Conservation (phyloP, 2,329 filamentous ascomycete genomes). For the Berkeleyomyces basicola region DNA sequence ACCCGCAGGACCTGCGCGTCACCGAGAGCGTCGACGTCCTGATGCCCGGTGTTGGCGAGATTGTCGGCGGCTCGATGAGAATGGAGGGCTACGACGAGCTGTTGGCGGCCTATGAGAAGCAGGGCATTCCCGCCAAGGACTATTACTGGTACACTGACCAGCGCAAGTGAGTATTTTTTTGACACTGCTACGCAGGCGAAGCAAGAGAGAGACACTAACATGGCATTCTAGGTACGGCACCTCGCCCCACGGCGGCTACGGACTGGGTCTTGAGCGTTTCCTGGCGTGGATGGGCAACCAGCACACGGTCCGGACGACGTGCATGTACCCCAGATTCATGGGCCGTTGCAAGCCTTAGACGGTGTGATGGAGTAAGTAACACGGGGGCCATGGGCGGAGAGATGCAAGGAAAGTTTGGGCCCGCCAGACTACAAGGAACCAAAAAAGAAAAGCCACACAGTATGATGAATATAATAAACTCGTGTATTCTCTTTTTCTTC, state of each 20-base stretch:
- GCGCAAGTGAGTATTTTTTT: conserved; percentile 52
- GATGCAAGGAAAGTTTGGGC: no score
- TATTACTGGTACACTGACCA: conserved; percentile 99
- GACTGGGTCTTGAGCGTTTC: conserved; percentile 72
- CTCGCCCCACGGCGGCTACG: conserved; percentile 83
- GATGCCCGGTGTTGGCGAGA: conserved; percentile 92
- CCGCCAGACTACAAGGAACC: no score
- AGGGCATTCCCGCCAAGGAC: conserved; percentile 65
- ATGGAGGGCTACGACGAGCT: conserved; percentile 84
- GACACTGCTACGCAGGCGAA: not conserved
- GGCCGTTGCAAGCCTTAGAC: conserved; percentile 58
- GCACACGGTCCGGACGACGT: conserved; percentile 48
- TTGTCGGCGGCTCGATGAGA: conserved; percentile 92
- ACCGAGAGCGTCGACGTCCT: conserved; percentile 79
- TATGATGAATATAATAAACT: not conserved
- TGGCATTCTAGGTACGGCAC: conserved; percentile 55
- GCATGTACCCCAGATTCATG: conserved; percentile 68
- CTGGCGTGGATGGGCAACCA: conserved; percentile 48
- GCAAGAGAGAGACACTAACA: conserved; percentile 9
- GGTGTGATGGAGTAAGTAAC: not conserved
- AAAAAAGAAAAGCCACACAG: not conserved
- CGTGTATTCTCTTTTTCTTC: conserved; percentile 19
- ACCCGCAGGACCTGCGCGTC: conserved; percentile 58
- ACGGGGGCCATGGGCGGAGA: no score
- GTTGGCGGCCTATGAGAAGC: conserved; percentile 70